Base-by-base conservation (phyloP, 257 asterid genomes). In the Nemophila menziesii region DNA sequence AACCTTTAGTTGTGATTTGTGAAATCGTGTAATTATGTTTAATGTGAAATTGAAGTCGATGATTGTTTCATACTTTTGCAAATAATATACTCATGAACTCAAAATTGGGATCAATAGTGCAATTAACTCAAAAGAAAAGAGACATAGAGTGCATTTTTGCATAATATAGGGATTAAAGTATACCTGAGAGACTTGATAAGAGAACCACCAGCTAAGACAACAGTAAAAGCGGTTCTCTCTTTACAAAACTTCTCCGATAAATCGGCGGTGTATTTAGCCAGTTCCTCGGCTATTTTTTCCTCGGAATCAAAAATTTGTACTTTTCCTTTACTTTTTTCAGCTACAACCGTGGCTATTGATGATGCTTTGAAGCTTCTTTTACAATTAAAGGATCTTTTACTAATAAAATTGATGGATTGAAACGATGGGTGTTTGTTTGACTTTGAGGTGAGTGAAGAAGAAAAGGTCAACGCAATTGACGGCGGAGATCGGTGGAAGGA, bases 151-250 rank as follows among this genome's bases (percentile, higher is more conserved):
- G n/a, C n/a, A n/a, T n/a, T n/a, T n/a, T n/a, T n/a, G n/a, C n/a
- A n/a, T n/a, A n/a, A n/a, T n/a, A n/a, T n/a, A n/a, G n/a, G n/a
- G n/a, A n/a, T n/a, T n/a, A n/a, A n/a, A n/a, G n/a, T n/a, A n/a
- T 42, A 78, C 92, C 94, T 78, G 69, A 82, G 69, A 0, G 92
- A 75, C 16, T 74, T 75, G 3, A 79, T 79, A n/a, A 77, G 73
- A 43, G 74, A 17, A 18, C 92, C 95, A 16, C 93, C 93, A 41
- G 95, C 80, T 41, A 84, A 81, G 20, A 84, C 93, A 55, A 74
- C 78, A 4, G 84, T 69, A 82, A 84, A 84, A 24, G 92, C 74
- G 20, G 70, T 83, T 54, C 77, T 84, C 40, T 70, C 58, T 20
- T 44, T 55, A 49, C 77, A 49, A 60, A 39, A 68, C 21, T 73